Conservation (phyloP, 257 asterid genomes). For the Solanum infundibuliforme region DNA sequence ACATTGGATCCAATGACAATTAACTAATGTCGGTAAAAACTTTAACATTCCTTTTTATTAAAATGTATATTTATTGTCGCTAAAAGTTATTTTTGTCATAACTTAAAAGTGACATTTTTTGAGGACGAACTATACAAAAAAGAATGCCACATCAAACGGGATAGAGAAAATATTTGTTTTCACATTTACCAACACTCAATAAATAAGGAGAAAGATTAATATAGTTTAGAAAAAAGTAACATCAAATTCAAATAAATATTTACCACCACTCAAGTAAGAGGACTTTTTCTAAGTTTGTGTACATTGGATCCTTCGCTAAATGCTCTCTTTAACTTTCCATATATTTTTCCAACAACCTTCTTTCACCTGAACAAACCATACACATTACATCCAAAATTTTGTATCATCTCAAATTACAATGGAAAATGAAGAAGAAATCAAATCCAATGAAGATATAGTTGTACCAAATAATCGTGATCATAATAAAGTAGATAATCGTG, state of each 20-base stretch:
- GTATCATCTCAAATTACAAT: not conserved
- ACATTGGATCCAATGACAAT: too few relatives aligned
- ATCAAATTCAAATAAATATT: too few relatives aligned
- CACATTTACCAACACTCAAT: not conserved
- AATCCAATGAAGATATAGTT: not conserved
- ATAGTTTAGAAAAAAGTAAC: too few relatives aligned
- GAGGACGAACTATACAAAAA: too few relatives aligned
- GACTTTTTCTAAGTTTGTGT: not conserved
- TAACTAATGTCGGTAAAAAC: too few relatives aligned
- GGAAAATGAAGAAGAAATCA: not conserved
- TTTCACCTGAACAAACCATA: not conserved
- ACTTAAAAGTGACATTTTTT: too few relatives aligned
- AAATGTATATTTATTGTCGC: too few relatives aligned
- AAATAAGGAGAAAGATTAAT: not conserved
- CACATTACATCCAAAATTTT: not conserved
- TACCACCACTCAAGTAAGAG: too few relatives aligned
- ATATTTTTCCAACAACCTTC: not conserved
- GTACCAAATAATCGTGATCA: not conserved
- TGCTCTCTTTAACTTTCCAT: not conserved
- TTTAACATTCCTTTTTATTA: too few relatives aligned
- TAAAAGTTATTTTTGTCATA: fast-evolving
- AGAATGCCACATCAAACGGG: too few relatives aligned
- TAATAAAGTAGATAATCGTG: not conserved
- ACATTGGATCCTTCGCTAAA: not conserved
- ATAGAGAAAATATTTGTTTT: too few relatives aligned